Evolutionary conservation across 805 yeast genomes (phyloP).

Genomic region (Kazachstania kunashirensis): DNA sequence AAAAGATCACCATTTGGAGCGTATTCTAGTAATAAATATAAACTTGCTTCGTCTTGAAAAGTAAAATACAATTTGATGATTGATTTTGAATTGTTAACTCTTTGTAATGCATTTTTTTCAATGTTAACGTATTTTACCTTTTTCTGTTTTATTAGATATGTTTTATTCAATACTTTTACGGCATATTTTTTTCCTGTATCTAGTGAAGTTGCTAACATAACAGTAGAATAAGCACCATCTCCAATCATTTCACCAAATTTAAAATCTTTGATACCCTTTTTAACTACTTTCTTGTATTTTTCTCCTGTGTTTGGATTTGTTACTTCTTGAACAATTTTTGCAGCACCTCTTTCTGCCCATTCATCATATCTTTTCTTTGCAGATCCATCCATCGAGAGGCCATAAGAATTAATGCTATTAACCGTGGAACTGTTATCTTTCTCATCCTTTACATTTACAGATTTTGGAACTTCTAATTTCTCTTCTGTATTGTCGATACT

Average conservation of each 20-base stretch:
- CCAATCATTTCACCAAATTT: conserved; percentile 84
- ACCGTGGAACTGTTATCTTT: conserved; percentile 1
- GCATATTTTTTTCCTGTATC: conserved; percentile 65
- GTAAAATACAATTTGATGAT: conserved; percentile 64
- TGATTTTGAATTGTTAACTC: conserved; percentile 52
- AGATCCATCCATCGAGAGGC: conserved; percentile 15
- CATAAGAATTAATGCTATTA: conserved; percentile 6
- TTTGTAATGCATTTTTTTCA: conserved; percentile 69
- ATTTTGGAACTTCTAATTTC: background rate
- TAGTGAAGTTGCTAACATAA: conserved; percentile 75
- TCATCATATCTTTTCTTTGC: conserved; percentile 30
- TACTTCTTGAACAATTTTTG: conserved; percentile 39
- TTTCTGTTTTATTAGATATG: conserved; percentile 70
- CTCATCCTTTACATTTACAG: conserved; percentile 2
- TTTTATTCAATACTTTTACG: conserved; percentile 63
- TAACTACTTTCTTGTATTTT: conserved; percentile 41
- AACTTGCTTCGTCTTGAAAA: conserved; percentile 64
- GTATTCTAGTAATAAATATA: conserved; percentile 68
- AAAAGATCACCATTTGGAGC: conserved; percentile 74
- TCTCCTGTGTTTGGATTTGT: conserved; percentile 40
- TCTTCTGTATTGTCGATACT: conserved; percentile 3
- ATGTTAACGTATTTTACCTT: conserved; percentile 78
- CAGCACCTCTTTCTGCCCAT: conserved; percentile 54
- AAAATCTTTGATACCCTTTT: conserved; percentile 67
- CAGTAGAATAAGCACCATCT: conserved; percentile 94